phyloP scores from a whole-genome alignment of 2,329 filamentous ascomycete genomes.

The Neonectria hederae region DNA sequence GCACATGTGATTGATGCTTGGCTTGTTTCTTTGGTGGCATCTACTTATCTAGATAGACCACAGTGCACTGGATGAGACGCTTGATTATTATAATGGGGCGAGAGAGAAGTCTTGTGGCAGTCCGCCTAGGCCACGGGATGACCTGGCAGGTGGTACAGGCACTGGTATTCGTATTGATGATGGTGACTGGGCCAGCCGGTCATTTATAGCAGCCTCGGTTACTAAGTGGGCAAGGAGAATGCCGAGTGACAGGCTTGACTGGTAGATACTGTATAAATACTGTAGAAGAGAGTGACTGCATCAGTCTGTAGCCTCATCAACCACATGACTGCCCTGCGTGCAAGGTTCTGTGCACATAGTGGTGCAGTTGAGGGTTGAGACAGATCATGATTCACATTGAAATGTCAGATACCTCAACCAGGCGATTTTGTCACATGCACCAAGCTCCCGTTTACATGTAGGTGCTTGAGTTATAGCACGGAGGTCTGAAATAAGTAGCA shows the following conservation, averaged over 20 bases:
- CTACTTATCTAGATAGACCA: too few relatives aligned
- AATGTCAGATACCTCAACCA: neutral
- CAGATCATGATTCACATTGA: neutral
- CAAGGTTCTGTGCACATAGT: too few relatives aligned
- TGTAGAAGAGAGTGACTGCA: neutral
- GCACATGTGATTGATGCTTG: neutral
- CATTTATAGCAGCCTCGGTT: neutral
- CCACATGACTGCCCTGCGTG: constrained; percentile 13
- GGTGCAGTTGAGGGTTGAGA: too few relatives aligned
- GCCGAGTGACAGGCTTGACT: neutral
- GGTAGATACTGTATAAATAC: neutral
- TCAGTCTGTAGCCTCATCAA: constrained; percentile 2
- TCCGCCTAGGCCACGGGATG: neutral
- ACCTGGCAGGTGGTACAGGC: neutral
- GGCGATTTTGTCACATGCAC: constrained; percentile 17
- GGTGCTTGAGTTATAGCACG: neutral
- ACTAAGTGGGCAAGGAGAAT: neutral
- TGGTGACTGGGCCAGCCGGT: neutral
- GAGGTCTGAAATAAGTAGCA: neutral
- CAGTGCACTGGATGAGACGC: too few relatives aligned
- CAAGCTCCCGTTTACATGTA: constrained; percentile 7
- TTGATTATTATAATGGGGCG: neutral
- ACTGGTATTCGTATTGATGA: neutral
- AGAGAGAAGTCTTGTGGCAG: neutral
- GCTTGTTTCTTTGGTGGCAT: neutral